A percentile compares a stretch with the other conserved stretches of the same genome.
Conservation (phyloP, 177 flowering plant genomes). For the Telopea speciosissima region DNA sequence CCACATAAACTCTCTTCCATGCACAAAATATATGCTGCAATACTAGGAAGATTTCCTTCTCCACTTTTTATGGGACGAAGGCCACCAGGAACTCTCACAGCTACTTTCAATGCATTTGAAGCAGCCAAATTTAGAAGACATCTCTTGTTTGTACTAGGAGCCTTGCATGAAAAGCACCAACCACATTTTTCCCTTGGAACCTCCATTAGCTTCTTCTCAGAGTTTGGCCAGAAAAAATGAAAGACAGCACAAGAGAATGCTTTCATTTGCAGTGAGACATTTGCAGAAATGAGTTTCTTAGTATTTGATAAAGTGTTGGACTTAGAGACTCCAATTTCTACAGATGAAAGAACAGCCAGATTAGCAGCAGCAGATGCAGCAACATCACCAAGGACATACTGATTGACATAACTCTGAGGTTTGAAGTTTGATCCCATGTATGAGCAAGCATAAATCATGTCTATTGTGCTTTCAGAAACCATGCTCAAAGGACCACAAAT, state of each 20-base stretch:
- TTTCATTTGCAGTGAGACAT: conserved; percentile 55
- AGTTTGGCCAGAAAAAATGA: conserved; percentile 84
- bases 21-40: conserved; percentile 59
- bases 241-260: conserved; percentile 63
- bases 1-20: conserved; percentile 77
- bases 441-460: conserved; percentile 10
- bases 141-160: conserved; percentile 47
- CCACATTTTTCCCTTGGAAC: conserved; percentile 95
- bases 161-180: conserved; percentile 88
- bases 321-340: conserved; percentile 43
- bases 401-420: conserved; percentile 56
- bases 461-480: conserved; percentile 15
- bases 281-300: conserved; percentile 45
- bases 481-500: conserved; percentile 10
- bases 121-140: conserved; percentile 85
- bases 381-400: conserved; percentile 74
- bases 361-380: conserved; percentile 93
- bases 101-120: conserved; percentile 52
- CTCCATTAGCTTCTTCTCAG: conserved; percentile 74
- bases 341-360: conserved; percentile 61
- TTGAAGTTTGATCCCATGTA: conserved; percentile 55
- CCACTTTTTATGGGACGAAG: conserved; percentile 44
- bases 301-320: conserved; percentile 34
- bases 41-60: conserved; percentile 55
- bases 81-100: conserved; percentile 41